Evolutionary conservation across 257 asterid genomes (phyloP).

Genomic region (Coffea canephora): DNA sequence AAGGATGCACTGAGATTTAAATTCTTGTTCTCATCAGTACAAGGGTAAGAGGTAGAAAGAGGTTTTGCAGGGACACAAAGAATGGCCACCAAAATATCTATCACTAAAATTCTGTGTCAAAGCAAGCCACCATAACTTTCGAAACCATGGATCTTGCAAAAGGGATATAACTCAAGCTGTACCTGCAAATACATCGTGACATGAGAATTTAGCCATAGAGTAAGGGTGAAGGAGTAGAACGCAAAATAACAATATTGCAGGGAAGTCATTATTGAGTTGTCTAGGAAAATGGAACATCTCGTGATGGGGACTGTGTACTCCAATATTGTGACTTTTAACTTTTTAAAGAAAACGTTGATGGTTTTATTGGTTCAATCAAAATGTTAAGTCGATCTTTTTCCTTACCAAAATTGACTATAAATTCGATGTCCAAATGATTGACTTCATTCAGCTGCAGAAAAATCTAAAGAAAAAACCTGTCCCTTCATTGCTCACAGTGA

Average conservation of each 20-base stretch:
- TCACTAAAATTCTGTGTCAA: slow-evolving; percentile 85
- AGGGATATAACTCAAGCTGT: slow-evolving; percentile 94
- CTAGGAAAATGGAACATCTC: background rate
- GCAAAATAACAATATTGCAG: background rate
- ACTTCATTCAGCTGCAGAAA: too few relatives aligned
- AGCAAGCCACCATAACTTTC: slow-evolving; percentile 75
- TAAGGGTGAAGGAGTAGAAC: background rate
- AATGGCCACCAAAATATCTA: slow-evolving; percentile 1
- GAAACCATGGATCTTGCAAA: slow-evolving; percentile 97
- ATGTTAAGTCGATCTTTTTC: too few relatives aligned
- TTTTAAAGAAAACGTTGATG: too few relatives aligned
- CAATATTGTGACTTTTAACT: too few relatives aligned
- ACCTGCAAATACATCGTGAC: slow-evolving; percentile 54
- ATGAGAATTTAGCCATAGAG: background rate
- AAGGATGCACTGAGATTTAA: background rate
- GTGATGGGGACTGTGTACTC: background rate
- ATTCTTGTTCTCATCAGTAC: background rate
- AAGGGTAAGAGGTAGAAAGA: background rate
- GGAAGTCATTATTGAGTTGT: background rate
- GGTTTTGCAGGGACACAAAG: background rate
- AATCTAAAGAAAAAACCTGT: too few relatives aligned
- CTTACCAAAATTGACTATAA: too few relatives aligned
- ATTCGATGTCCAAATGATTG: too few relatives aligned
- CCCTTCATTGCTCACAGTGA: too few relatives aligned
- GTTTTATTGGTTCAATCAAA: too few relatives aligned